Conservation (phyloP, 768 basidiomycete genomes). For the Omphalotus guepiniiformis region DNA sequence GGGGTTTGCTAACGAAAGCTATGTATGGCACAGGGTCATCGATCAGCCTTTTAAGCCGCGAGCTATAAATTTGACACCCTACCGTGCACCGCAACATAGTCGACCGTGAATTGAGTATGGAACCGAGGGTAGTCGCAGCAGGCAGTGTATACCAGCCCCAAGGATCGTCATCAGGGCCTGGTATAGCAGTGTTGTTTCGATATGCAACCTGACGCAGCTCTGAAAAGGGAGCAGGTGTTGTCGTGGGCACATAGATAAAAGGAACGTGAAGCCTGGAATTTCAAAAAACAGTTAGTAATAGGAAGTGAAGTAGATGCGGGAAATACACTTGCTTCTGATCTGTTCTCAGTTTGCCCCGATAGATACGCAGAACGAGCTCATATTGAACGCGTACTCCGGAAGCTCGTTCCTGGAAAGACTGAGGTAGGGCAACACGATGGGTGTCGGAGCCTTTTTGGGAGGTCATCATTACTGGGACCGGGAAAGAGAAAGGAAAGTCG, state of each 20-base stretch:
- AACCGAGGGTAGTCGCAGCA: constrained; percentile 17
- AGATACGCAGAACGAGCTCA: constrained; percentile 31
- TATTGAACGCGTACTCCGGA: constrained; percentile 32
- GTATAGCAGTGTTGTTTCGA: constrained; percentile 21
- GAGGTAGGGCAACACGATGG: constrained; percentile 22
- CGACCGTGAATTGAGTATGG: constrained; percentile 17
- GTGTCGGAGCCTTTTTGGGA: constrained; percentile 18
- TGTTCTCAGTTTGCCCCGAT: constrained; percentile 32
- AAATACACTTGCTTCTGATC: constrained; percentile 31
- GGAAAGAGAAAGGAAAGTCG: constrained; percentile 35
- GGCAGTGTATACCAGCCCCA: constrained; percentile 29
- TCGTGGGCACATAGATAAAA: constrained; percentile 30
- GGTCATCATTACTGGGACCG: constrained; percentile 33
- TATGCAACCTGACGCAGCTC: constrained; percentile 31
- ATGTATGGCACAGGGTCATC: neutral
- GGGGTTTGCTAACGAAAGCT: constrained; percentile 34
- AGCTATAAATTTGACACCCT: constrained; percentile 6
- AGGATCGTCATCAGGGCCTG: constrained; percentile 30
- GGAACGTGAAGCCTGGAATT: constrained; percentile 18
- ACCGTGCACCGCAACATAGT: constrained; percentile 27
- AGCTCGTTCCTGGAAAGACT: constrained; percentile 31
- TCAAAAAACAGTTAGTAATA: neutral
- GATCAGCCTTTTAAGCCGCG: neutral
- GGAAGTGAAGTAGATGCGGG: neutral
- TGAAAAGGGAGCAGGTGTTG: constrained; percentile 27